Percentiles rank a stretch among this genome's conserved stretches.
Evolutionary conservation across 495 filamentous ascomycete genomes (phyloP).

Genomic region (Evernia prunastri): DNA sequence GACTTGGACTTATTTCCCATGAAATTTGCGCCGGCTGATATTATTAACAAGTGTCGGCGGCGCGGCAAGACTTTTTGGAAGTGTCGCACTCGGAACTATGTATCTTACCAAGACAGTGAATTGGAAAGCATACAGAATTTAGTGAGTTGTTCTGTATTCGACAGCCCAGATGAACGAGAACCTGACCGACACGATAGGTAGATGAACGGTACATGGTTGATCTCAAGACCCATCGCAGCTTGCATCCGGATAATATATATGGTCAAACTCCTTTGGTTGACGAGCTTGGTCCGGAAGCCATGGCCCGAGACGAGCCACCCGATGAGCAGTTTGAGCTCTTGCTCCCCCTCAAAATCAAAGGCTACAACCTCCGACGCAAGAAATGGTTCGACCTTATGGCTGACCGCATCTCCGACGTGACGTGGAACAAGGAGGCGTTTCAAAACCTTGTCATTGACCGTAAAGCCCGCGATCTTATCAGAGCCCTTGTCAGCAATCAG

Average conservation of each 20-base stretch:
- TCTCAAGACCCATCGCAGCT: not conserved
- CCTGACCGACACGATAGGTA: not conserved
- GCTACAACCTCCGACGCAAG: conserved; percentile 36
- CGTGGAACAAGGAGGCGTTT: conserved; percentile 49
- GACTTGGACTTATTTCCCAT: conserved; percentile 19
- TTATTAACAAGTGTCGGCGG: conserved; percentile 14
- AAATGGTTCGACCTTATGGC: conserved; percentile 40
- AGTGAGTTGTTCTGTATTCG: not conserved
- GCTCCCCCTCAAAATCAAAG: conserved; percentile 26
- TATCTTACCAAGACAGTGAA: conserved; percentile 5
- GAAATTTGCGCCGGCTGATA: conserved; percentile 15
- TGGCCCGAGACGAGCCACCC: not conserved
- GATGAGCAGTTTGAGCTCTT: not conserved
- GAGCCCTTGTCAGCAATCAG: conserved; percentile 40
- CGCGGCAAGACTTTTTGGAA: conserved; percentile 1
- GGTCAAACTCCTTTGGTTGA: not conserved
- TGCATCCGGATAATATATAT: not conserved
- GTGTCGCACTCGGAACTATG: not conserved
- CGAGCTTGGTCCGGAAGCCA: not conserved
- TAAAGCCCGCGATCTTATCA: conserved; percentile 44
- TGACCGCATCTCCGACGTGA: conserved; percentile 36
- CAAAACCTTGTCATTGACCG: conserved; percentile 45
- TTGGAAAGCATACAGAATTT: not conserved
- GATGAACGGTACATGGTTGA: conserved; percentile 6
- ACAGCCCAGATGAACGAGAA: not conserved